Evolutionary conservation across 2,329 filamentous ascomycete species (phyloP).

Genomic region (Mariannaea sp.): DNA sequence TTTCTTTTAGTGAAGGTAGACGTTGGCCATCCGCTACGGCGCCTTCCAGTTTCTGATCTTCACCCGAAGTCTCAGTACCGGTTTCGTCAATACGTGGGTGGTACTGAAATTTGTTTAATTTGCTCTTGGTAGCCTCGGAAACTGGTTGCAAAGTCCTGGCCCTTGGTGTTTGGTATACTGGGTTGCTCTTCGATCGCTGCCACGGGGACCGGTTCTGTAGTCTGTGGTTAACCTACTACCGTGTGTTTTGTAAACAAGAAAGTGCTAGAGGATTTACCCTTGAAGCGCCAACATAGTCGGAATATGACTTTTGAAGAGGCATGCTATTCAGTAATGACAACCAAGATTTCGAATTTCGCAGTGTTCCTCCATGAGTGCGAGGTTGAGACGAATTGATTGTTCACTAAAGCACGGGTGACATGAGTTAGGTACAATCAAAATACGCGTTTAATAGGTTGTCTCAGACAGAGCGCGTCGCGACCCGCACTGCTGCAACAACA

Average conservation of each 20-base stretch:
- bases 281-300: conserved; percentile 41
- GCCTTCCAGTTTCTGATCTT: conserved; percentile 12
- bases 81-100: conserved; percentile 33
- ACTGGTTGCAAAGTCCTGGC: conserved; percentile 52
- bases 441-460: conserved; percentile 37
- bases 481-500: conserved; percentile 20
- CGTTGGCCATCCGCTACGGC: neutral
- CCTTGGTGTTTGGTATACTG: conserved; percentile 45
- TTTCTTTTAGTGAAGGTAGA: conserved; percentile 18
- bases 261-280: conserved; percentile 38
- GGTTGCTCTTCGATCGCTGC: conserved; percentile 60
- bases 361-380: conserved; percentile 22
- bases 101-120: conserved; percentile 62
- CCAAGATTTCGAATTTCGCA: conserved; percentile 26
- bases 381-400: conserved; percentile 19
- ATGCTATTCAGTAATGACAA: conserved; percentile 33
- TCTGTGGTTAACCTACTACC: conserved; percentile 10
- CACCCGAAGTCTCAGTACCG: conserved; percentile 22
- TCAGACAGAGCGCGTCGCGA: conserved; percentile 33
- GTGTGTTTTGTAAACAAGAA: conserved; percentile 2
- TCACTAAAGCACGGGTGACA: too few species aligned
- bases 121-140: conserved; percentile 64
- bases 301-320: conserved; percentile 51
- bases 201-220: conserved; percentile 51
- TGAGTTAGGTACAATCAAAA: conserved; percentile 20